Conservation (phyloP, 176 grass and related monocot genomes). For the Oryza brachyantha region DNA sequence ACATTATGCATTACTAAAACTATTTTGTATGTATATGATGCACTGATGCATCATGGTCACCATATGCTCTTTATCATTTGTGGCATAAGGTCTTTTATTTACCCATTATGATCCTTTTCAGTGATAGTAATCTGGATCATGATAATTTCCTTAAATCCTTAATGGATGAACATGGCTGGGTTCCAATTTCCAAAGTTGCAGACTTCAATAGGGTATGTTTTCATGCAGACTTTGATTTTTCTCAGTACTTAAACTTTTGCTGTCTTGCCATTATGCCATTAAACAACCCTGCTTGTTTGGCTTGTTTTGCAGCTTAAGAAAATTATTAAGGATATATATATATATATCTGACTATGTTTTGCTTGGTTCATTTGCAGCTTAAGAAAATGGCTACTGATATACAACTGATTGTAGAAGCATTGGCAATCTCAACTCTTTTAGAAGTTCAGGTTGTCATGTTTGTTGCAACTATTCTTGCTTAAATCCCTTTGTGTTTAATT, state of each 20-base stretch:
- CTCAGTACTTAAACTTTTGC: constrained; percentile 7
- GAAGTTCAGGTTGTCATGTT: constrained; percentile 61
- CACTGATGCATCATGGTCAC: background rate
- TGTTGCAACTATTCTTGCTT: constrained; percentile 19
- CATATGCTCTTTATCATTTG: background rate
- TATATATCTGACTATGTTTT: constrained; percentile 23
- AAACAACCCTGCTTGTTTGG: constrained; percentile 9
- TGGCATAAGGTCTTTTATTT: background rate
- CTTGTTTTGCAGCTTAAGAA: constrained; percentile 56
- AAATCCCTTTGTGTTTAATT: background rate
- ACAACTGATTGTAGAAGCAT: constrained; percentile 54
- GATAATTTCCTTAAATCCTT: constrained; percentile 73
- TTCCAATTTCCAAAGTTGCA: constrained; percentile 62
- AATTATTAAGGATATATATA: constrained; percentile 55
- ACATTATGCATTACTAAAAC: background rate
- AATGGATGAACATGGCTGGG: constrained; percentile 77
- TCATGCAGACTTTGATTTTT: constrained; percentile 20
- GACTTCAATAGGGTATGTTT: constrained; percentile 75
- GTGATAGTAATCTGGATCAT: constrained; percentile 61
- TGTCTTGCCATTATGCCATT: background rate
- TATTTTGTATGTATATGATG: background rate
- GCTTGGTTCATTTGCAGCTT: constrained; percentile 31
- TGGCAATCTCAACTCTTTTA: constrained; percentile 55
- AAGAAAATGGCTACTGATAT: constrained; percentile 62
- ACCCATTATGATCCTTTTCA: constrained; percentile 30